Percentiles rank a stretch among this genome's conserved stretches.
Conservation (phyloP, 2,329 filamentous ascomycete species). For the Neofusicoccum cordaticola region DNA sequence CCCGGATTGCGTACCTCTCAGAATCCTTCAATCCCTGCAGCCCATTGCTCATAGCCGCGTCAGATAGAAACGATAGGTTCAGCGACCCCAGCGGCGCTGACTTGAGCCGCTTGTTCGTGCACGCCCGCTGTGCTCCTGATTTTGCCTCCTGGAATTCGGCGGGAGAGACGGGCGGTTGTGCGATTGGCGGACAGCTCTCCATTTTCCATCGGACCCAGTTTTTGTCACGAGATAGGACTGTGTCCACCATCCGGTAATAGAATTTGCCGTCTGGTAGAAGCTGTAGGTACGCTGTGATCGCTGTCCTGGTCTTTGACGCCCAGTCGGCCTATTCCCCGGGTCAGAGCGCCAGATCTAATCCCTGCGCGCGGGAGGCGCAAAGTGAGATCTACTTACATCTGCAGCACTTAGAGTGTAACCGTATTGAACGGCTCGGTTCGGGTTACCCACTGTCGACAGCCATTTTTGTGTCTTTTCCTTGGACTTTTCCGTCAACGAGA, state of each 20-base stretch:
- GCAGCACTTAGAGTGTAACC: constrained; percentile 73
- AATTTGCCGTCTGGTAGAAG: constrained; percentile 81
- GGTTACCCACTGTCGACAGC: constrained; percentile 65
- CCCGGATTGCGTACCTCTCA: constrained; percentile 44
- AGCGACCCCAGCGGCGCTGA: constrained; percentile 68
- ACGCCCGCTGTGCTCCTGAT: constrained; percentile 61
- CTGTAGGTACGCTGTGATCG: constrained; percentile 80
- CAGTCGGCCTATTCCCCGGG: constrained; percentile 65
- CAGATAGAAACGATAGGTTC: constrained; percentile 73
- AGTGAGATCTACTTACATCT: constrained; percentile 60
- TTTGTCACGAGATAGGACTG: constrained; percentile 90
- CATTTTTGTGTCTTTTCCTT: constrained; percentile 61
- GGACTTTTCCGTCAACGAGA: constrained; percentile 80
- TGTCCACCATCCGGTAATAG: constrained; percentile 96
- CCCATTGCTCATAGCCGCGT: constrained; percentile 59
- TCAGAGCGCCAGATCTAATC: constrained; percentile 4
- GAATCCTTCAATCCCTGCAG: constrained; percentile 68
- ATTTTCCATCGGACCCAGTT: constrained; percentile 99
- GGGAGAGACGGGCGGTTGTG: constrained; percentile 67
- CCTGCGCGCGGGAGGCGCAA: constrained; percentile 13
- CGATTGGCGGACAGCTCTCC: constrained; percentile 85
- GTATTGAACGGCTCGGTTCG: constrained; percentile 81
- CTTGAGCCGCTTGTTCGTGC: constrained; percentile 65
- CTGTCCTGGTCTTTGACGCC: constrained; percentile 72
- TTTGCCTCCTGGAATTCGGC: constrained; percentile 69